A percentile compares a stretch with the other conserved stretches of the same genome.
Evolutionary conservation across 2,329 filamentous ascomycete genomes (phyloP).

Genomic region (Cladosporium austrohemisphaericum): DNA sequence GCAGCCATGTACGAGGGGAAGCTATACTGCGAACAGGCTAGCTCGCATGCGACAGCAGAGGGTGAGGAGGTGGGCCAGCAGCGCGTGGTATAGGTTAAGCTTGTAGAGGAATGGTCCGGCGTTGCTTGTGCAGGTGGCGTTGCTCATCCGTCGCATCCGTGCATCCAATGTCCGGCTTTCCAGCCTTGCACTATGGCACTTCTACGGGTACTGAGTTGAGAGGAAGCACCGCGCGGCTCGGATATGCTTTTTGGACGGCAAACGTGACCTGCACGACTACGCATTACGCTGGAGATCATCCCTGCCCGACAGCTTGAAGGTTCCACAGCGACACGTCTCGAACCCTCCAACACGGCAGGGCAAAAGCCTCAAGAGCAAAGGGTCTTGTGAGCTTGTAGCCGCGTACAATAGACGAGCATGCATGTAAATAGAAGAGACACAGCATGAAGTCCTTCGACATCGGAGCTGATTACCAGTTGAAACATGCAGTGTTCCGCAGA

Average conservation of each 20-base stretch:
- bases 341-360: no score
- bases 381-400: no score
- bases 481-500: not conserved
- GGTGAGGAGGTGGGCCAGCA: not conserved
- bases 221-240: not conserved
- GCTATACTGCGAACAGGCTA: conserved; percentile 6
- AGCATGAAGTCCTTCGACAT: no score
- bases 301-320: not conserved
- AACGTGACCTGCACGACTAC: not conserved
- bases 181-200: not conserved
- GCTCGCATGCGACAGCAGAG: not conserved
- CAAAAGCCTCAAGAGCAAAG: no score
- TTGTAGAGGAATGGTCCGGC: conserved; percentile 5
- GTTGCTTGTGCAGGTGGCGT: conserved; percentile 11
- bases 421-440: no score
- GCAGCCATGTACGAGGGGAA: not conserved
- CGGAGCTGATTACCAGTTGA: no score
- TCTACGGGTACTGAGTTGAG: not conserved
- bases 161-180: conserved; percentile 1
- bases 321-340: no score
- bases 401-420: no score
- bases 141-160: conserved; percentile 4
- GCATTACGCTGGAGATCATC: not conserved
- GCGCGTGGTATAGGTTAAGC: not conserved
- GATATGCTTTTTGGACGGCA: not conserved